Conservation (phyloP, 179 eudicot species). For the Beta corolliflora region DNA sequence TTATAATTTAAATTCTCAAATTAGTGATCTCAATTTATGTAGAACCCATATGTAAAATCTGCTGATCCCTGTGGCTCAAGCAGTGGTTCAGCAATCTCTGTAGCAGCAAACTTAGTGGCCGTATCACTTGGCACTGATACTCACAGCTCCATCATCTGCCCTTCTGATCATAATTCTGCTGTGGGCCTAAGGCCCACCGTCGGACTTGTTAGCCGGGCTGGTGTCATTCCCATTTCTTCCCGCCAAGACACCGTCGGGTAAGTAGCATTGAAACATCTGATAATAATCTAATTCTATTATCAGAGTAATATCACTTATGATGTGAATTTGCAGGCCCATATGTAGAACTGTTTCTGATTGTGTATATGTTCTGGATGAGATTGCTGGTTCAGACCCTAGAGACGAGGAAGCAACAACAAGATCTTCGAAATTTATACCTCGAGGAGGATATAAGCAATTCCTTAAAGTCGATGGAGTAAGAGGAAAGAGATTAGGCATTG, state of each 20-base stretch:
- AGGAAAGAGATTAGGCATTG: constrained; percentile 70
- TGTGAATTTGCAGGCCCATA: constrained; percentile 60
- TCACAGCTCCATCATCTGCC: constrained; percentile 59
- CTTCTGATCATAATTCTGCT: constrained; percentile 52
- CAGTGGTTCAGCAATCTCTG: constrained; percentile 64
- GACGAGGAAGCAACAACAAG: constrained; percentile 61
- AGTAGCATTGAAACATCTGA: neutral
- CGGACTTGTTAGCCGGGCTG: constrained; percentile 68
- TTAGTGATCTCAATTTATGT: constrained; percentile 15
- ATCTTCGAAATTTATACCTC: constrained; percentile 56
- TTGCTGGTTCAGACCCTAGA: constrained; percentile 63
- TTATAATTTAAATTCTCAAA: neutral
- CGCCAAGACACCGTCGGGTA: constrained; percentile 70
- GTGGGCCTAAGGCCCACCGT: constrained; percentile 62
- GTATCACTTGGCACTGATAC: constrained; percentile 62
- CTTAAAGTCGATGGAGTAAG: constrained; percentile 55
- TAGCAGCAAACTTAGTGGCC: constrained; percentile 53
- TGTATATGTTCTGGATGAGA: constrained; percentile 62
- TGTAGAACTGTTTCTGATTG: constrained; percentile 80
- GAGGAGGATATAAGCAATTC: constrained; percentile 66
- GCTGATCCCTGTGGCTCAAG: constrained; percentile 62
- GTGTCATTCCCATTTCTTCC: constrained; percentile 56
- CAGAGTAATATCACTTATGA: neutral
- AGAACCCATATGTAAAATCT: constrained; percentile 55
- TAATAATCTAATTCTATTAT: neutral